phyloP scores from a whole-genome alignment of 208 protist species.

The Polymyxa betae region DNA sequence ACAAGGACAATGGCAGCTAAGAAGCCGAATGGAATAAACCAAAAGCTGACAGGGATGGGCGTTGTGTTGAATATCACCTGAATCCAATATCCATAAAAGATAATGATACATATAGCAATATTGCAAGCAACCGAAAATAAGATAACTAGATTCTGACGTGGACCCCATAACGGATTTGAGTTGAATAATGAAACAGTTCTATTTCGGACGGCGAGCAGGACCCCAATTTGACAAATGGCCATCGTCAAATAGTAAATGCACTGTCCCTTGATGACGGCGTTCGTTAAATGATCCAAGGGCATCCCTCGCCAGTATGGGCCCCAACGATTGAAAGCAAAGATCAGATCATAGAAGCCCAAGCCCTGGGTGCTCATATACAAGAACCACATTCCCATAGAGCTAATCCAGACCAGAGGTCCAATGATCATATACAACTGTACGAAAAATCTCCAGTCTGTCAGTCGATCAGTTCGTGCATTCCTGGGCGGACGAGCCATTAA shows the following conservation, averaged over 20 bases:
- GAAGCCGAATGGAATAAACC: neutral
- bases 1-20: neutral
- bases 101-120: neutral
- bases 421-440: neutral
- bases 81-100: neutral
- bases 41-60: neutral
- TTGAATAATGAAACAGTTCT: neutral
- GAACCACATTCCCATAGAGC: constrained; percentile 14
- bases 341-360: constrained; percentile 28
- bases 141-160: neutral
- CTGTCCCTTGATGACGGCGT: neutral
- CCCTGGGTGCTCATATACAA: neutral
- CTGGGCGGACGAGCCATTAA: constrained; percentile 66
- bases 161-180: constrained; percentile 20
- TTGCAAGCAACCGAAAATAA: neutral
- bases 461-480: constrained; percentile 58
- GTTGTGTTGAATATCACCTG: neutral
- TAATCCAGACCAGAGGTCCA: neutral
- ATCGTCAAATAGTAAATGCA: constrained; percentile 27
- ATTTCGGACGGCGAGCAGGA: neutral
- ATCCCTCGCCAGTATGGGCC: neutral
- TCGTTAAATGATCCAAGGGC: neutral
- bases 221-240: neutral
- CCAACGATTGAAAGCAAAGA: neutral
- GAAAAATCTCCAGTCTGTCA: constrained; percentile 61